Conservation (phyloP, 2,329 filamentous ascomycete species). For the Aspergillus niger region DNA sequence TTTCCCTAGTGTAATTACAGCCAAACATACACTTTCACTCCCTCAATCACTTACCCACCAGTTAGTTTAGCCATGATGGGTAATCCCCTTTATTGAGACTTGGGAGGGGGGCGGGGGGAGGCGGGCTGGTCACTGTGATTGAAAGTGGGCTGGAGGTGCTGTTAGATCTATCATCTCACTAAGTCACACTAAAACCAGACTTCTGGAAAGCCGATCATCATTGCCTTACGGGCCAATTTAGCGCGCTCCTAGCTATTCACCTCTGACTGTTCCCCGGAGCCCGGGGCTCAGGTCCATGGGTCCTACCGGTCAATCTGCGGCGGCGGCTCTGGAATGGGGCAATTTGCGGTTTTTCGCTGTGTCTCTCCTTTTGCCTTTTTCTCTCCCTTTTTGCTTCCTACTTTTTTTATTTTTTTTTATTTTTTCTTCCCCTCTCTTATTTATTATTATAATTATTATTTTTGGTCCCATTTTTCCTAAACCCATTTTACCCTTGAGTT, state of each 20-base stretch:
- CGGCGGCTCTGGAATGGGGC: constrained; percentile 26
- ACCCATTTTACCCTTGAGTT: constrained; percentile 3
- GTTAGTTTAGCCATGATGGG: neutral
- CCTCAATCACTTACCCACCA: neutral
- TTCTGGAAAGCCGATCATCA: constrained; percentile 40
- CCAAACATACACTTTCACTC: neutral
- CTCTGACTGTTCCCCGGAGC: constrained; percentile 38
- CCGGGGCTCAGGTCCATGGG: constrained; percentile 36
- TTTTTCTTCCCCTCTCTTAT: constrained; percentile 14
- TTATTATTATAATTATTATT: constrained; percentile 19
- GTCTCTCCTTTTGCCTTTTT: constrained; percentile 15
- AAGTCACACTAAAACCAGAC: constrained; percentile 37
- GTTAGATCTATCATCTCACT: constrained; percentile 44
- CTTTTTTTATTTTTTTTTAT: constrained; percentile 8
- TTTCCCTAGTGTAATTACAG: neutral
- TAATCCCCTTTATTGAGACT: constrained; percentile 10
- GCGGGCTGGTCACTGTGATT: constrained; percentile 21
- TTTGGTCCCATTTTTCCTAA: constrained; percentile 5
- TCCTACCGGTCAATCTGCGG: constrained; percentile 28
- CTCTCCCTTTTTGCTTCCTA: constrained; percentile 7
- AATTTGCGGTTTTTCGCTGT: constrained; percentile 12
- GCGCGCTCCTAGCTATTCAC: constrained; percentile 32
- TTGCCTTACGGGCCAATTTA: constrained; percentile 35
- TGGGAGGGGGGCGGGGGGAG: neutral
- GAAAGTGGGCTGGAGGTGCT: constrained; percentile 18